Conservation (phyloP, 2,329 filamentous ascomycete genomes). For the Arthrinium phaeospermum region DNA sequence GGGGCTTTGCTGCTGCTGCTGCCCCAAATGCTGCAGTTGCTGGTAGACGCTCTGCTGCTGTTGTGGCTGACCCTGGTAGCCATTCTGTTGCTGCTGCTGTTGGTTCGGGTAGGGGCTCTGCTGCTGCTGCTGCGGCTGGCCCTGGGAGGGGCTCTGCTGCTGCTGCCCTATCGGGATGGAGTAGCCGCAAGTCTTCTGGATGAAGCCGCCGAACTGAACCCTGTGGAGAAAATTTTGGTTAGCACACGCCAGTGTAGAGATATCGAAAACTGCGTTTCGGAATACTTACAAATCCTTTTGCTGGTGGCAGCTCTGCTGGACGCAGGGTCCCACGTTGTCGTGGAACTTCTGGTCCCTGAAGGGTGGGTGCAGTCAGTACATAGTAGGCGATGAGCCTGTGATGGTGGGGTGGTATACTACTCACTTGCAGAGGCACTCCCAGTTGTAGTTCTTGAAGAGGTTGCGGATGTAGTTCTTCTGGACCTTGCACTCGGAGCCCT, state of each 20-base stretch:
- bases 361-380: background rate
- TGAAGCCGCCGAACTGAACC: background rate
- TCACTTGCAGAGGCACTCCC: constrained; percentile 2
- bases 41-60: background rate
- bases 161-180: background rate
- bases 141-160: no score
- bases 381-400: no score
- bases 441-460: background rate
- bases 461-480: constrained; percentile 5
- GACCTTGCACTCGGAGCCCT: background rate
- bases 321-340: background rate
- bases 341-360: background rate
- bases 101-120: background rate
- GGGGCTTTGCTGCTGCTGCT: no score
- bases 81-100: background rate
- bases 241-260: background rate
- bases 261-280: background rate
- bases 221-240: background rate
- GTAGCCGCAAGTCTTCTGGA: background rate
- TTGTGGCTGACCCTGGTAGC: background rate
- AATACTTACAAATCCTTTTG: background rate
- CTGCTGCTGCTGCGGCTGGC: background rate
- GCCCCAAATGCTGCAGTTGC: no score
- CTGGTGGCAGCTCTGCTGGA: background rate
- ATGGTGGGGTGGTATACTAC: no score